Evolutionary conservation across 148 eudicot genomes (phyloP), one percentile per base, ranked within the genome.

Genomic region (Nyssa sinensis): DNA sequence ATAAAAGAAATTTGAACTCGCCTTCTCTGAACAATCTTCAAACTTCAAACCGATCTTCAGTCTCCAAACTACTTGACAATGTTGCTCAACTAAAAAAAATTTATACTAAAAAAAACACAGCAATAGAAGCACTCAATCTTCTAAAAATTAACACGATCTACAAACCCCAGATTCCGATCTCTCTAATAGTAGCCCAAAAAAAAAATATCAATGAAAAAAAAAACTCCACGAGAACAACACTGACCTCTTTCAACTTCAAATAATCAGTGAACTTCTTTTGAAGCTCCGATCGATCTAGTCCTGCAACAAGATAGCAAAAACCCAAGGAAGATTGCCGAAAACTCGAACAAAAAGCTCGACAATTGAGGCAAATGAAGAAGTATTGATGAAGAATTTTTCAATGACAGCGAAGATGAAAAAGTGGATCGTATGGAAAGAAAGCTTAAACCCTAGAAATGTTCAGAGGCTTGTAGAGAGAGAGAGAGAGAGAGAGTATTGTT

Each of bases 391-490:
- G n/a, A n/a, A n/a, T n/a, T n/a, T n/a, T n/a, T n/a, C n/a, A n/a
- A n/a, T n/a, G n/a, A n/a, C n/a, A n/a, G n/a, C n/a, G n/a, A n/a
- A n/a, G n/a, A n/a, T n/a, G n/a, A n/a, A 4, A 2, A 27, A 27
- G 66, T 44, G n/a, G 67, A 31, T 9, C n/a, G 44, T 9, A 37
- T 41, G 30, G 19, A 49, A 30, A 4, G 9, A n/a, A 74, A 74
- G 25, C 71, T 65, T 14, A 53, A 66, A 66, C 64, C 77, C 77
- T 73, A 28, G 53, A 53, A 66, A 64, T 49, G 70, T 25, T 28
- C 12, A 29, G 44, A 31, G 75, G 67, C 41, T 72, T 72, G n/a
- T n/a, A n/a, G n/a, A n/a, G n/a, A n/a, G 28, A 1, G 44, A 11
- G 55, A 27, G 33, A 6, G 39, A 37, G 17, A 28, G 35, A 3